A percentile compares a stretch with the other conserved stretches of the same genome.
Conservation (phyloP, 805 yeast species). For the Starmera caribaea region DNA sequence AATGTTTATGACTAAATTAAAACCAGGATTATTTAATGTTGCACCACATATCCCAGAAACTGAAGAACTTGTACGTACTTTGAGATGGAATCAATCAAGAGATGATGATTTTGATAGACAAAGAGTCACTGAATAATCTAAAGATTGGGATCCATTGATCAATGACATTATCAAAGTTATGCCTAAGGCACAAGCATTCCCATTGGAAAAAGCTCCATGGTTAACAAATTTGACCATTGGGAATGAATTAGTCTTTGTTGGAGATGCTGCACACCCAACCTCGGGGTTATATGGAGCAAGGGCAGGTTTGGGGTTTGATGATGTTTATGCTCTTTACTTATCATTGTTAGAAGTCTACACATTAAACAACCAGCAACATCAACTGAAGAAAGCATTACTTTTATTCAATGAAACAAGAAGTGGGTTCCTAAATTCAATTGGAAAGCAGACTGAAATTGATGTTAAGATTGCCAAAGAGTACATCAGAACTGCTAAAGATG, state of each 20-base stretch:
- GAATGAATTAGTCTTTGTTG: constrained; percentile 7
- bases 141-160: constrained; percentile 11
- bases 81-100: constrained; percentile 8
- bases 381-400: constrained; percentile 4
- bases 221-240: constrained; percentile 2
- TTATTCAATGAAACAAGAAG: constrained; percentile 6
- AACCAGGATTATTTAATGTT: constrained; percentile 7
- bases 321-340: constrained; percentile 7
- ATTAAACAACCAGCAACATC: not conserved
- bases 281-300: constrained; percentile 11
- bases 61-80: constrained; percentile 2
- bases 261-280: constrained; percentile 12
- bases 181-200: constrained; percentile 10
- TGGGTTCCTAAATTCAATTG: constrained; percentile 5
- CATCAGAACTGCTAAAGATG: constrained; percentile 2
- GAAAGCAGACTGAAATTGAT: constrained; percentile 6
- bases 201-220: constrained; percentile 10
- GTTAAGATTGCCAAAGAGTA: not conserved
- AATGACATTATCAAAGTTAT: constrained; percentile 4
- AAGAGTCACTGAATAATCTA: constrained; percentile 6
- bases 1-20: constrained; percentile 7
- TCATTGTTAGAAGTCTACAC: constrained; percentile 2
- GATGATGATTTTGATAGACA: constrained; percentile 6
- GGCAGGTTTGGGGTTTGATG: constrained; percentile 10
- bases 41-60: constrained; percentile 9